Evolutionary conservation across 495 filamentous ascomycete genomes (phyloP), one percentile per base, ranked within the genome.

Genomic region (Aspergillus carlsbadensis): DNA sequence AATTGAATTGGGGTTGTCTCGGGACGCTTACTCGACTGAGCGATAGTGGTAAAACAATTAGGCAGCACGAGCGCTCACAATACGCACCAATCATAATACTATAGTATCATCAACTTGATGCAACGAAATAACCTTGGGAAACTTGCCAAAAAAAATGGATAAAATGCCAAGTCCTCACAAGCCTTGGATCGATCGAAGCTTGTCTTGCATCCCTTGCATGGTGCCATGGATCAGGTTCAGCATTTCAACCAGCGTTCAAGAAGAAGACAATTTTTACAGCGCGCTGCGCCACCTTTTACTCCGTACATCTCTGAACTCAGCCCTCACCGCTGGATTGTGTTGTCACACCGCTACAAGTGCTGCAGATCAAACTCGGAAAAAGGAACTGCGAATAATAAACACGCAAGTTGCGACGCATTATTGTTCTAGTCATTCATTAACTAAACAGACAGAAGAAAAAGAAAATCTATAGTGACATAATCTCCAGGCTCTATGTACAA

Each of bases 151-250:
- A 10, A 44, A 11, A 44, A 44, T 44, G 14, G 45, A 6, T 22
- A 8, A 24, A 45, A 54, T 43, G 54, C 54, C 54, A 57, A 57
- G 54, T 57, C 37, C 6, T 14, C 17, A 57, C 54, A 57, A 57
- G 54, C 54, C 45, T 57, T 50, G 45, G 29, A 18, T 42, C 18
- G 11, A 37, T 18, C 36, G 29, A 57, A 57, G 54, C 53, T 56
- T 56, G 54, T 50, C 26, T 34, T 49, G 37, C 40, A 47, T 48
- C 53, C 53, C 43, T 56, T 56, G 53, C 53, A 18, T 37, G n/a
- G 44, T 29, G 11, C 10, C 10, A 22, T 31, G 5, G 29, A 50
- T 36, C 47, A 29, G 3, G 26, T 4, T 29, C 26, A 29, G 26
- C 26, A 8, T 4, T 29, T 29, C 8, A 29, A 29, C 4, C 4